Evolutionary conservation across 139 green algal genomes (phyloP).

Genomic region (Coelastrella sp.): DNA sequence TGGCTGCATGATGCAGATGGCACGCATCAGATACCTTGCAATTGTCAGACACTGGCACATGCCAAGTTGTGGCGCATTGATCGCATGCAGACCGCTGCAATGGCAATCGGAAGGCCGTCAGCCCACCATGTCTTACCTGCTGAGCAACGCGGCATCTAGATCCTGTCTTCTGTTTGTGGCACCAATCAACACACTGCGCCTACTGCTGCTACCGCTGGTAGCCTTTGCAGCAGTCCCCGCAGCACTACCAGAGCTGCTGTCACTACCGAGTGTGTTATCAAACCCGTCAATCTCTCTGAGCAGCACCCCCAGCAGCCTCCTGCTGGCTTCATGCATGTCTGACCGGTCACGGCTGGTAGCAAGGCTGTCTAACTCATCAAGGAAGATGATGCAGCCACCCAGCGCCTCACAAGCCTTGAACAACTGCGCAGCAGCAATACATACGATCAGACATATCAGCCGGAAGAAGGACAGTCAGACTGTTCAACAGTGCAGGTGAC

Average conservation of each 20-base stretch:
- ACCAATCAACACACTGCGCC: conserved; percentile 82
- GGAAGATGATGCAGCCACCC: conserved; percentile 66
- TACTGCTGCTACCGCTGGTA: conserved; percentile 21
- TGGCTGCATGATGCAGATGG: no score
- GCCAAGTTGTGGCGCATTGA: no score
- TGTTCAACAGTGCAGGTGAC: no score
- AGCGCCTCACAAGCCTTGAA: conserved; percentile 65
- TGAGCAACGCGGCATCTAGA: conserved; percentile 89
- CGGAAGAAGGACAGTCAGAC: background rate
- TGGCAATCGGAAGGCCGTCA: no score
- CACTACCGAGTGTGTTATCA: conserved; percentile 37
- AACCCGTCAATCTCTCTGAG: conserved; percentile 89
- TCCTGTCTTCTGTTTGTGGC: conserved; percentile 93
- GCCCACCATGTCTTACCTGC: conserved; percentile 67
- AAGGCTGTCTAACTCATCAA: conserved; percentile 55
- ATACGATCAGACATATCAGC: background rate
- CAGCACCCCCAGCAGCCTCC: conserved; percentile 90
- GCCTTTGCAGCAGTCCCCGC: background rate
- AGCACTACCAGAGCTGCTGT: conserved; percentile 6
- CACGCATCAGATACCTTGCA: no score
- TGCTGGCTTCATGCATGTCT: conserved; percentile 69
- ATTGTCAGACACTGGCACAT: no score
- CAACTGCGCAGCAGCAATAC: conserved; percentile 32
- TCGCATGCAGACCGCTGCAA: no score
- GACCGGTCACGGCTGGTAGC: conserved; percentile 41